Base-by-base conservation (phyloP, 495 filamentous ascomycete species). In the Penicillium parvum region DNA sequence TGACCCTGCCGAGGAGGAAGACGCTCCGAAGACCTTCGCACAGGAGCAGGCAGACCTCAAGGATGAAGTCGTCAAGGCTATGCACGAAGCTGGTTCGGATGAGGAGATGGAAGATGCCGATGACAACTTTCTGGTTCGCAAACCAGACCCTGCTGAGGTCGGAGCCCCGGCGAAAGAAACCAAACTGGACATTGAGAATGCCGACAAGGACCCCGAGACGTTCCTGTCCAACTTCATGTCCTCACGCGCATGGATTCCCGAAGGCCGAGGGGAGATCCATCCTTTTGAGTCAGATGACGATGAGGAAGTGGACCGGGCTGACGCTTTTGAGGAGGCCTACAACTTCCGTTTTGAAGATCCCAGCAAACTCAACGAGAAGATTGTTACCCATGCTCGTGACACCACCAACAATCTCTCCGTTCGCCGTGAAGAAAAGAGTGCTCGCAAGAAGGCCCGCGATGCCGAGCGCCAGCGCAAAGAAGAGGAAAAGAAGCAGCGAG, bases 261-360 rank as follows among this genome's bases (percentile, higher is more conserved):
- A 77, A 7, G 76, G 62, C 12, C 68, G 59, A 16, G 71, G 78
- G 18, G 65, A 66, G 7, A 85, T 82, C 52, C 69, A 85, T 36
- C 84, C 89, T 6, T 84, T 98, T 39, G 89, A 96, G 44, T 94
- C 88, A 0, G 92, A 98, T 50, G 92, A 96, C 40, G 86, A 85
- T 15, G 86, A 91, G 37, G 85, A 90, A 20, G 84, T 90, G 35
- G 72, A 79, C 10, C 76, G 81, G 18, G 90, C 91, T 23, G 92
- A 98, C 18, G 78, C 78, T 19, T 90, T 89, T 50, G 92, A 98
- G 61, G 76, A 84, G 40, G 90, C 89, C n/a, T 98, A 94, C 69
- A 98, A 98, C 64, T 71, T 96, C 64, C 85, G 92, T 17, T 98
- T 98, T 54, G 92, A 98, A 56, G 85, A 98, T 53, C 89, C 92